These are phyloP conservation scores for Atalantia buxifolia DNA, from an alignment of 345 rosid species.

Conservation along the genomic window DNA sequence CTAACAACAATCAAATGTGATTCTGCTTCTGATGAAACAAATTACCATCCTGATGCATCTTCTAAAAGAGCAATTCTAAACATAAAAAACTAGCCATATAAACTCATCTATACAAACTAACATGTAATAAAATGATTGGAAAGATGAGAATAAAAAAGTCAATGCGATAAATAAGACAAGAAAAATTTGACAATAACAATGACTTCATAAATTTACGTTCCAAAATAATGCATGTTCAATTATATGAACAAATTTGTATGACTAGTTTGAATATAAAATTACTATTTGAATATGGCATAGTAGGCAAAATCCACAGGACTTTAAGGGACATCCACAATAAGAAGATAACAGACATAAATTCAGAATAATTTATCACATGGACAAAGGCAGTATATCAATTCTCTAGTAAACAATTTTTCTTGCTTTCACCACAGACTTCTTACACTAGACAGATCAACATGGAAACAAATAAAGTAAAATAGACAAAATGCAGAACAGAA, in stretches of 20 bases:
- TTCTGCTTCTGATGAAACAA: background rate
- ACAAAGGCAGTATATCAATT: background rate
- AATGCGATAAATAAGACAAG: background rate
- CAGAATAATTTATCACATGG: background rate
- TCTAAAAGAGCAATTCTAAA: background rate
- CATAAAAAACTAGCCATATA: background rate
- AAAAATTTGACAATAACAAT: background rate
- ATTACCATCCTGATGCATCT: background rate
- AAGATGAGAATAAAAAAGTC: background rate
- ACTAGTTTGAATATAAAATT: no score
- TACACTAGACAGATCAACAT: no score
- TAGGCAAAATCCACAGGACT: background rate
- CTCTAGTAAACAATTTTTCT: background rate
- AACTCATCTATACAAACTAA: no score
- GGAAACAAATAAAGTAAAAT: background rate
- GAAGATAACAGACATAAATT: background rate
- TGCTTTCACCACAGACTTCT: background rate
- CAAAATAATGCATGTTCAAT: no score
- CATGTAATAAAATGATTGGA: background rate
- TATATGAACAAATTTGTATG: no score
- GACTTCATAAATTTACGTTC: background rate
- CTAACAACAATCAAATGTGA: background rate
- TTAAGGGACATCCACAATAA: background rate
- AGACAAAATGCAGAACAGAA: background rate
- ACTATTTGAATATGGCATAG: background rate